Evolutionary conservation across 1,284 basidiomycete species (phyloP), one percentile per base, ranked within the genome.

Genomic region (Malassezia yamatoensis): DNA sequence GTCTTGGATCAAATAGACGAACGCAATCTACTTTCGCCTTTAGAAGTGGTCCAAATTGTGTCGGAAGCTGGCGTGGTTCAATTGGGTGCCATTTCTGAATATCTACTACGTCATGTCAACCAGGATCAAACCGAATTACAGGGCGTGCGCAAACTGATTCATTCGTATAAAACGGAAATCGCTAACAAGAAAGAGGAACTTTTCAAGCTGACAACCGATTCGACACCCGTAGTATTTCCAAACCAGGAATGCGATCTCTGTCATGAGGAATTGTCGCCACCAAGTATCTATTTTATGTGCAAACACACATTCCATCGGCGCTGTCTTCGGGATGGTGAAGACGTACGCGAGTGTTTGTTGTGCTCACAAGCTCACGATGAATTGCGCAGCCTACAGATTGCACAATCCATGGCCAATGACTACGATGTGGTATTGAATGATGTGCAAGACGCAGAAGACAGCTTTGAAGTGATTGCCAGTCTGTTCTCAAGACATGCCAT

Each of bases 241-340:
- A 87, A 91, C 63, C 90, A 89, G 4, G 81, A 88, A 38, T 98
- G 93, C 75, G 84, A 88, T 13, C 81, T 84, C 5, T 96, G 94
- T 74, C 81, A 83, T 15, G 87, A 85, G 0, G 86, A 87, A 67
- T 82, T 96, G 57, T 90, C 96, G 73, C 80, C 96, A 16, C 93
- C 93, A 0, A 86, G 83, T 56, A 81, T 96, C 4, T 91, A 98
- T 76, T 98, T 96, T 70, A 94, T 96, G 91, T 98, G 91, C 77
- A 85, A 87, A 69, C 93, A 98, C 75, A 90, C 86, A 60, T 98
- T 89, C 78, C 94, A 98, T 73, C 89, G 93, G 74, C 37, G 61
- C 10, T 68, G 65, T 46, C 51, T 71, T 24, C 45, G 49, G 32
- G 41, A 46, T 21, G 64, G 64, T 15, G 63, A 65, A 37, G 58